phyloP scores from a whole-genome alignment of 192 early-diverging fungal genomes.

The Allomyces macrogynus region DNA sequence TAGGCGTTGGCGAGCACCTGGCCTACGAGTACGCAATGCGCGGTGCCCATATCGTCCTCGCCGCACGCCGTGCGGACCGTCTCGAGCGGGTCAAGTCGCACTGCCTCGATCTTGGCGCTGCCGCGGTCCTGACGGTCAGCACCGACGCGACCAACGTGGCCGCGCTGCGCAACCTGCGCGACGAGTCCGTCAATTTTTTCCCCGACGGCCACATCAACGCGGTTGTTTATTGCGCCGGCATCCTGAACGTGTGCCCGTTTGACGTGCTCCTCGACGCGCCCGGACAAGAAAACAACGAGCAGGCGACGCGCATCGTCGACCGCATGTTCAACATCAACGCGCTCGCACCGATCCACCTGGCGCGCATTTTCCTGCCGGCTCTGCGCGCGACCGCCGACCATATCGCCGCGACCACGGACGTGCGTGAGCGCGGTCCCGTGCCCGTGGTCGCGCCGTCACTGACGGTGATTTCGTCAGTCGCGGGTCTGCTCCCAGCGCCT shows the following conservation, averaged over 20 bases:
- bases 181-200: neutral
- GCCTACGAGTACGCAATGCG: slow-evolving; percentile 45
- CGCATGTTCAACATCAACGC: slow-evolving; percentile 36
- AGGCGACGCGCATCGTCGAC: slow-evolving; percentile 11
- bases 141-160: slow-evolving; percentile 11
- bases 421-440: slow-evolving; percentile 8
- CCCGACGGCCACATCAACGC: slow-evolving; percentile 24
- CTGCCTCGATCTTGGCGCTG: slow-evolving; percentile 13
- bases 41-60: slow-evolving; percentile 37
- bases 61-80: slow-evolving; percentile 32
- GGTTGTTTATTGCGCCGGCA: slow-evolving; percentile 54
- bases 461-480: slow-evolving; percentile 53
- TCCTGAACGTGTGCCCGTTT: slow-evolving; percentile 50
- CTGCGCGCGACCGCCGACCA: slow-evolving; percentile 18
- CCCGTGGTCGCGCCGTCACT: slow-evolving; percentile 22
- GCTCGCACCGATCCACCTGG: slow-evolving; percentile 25
- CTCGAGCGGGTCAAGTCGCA: slow-evolving; percentile 25
- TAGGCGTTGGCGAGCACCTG: slow-evolving; percentile 9
- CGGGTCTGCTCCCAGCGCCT: slow-evolving; percentile 49
- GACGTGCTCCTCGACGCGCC: slow-evolving; percentile 24
- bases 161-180: slow-evolving; percentile 2
- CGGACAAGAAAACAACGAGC: slow-evolving; percentile 4
- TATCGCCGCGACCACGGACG: slow-evolving; percentile 10
- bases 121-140: slow-evolving; percentile 22
- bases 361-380: slow-evolving; percentile 30